Base-by-base conservation (phyloP, 176 grass and related monocot genomes). In the Puya raimondii region DNA sequence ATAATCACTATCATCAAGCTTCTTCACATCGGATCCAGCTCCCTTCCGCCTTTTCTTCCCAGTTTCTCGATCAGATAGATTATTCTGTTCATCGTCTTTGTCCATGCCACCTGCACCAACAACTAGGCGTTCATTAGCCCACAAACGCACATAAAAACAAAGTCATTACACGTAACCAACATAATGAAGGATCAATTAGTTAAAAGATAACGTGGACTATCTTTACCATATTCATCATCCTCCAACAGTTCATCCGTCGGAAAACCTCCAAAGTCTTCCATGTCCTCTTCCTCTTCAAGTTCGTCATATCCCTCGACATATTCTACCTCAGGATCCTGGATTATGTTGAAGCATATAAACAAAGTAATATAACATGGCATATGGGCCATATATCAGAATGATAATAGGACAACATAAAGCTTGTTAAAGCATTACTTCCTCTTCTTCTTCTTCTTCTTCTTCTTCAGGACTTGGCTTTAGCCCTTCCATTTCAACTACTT, bases 251-350 rank as follows among this genome's bases (percentile, higher is more conserved):
- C 33, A 42, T 42, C 6, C 33, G 33, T 42, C 64, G 67, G 20
- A 5, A 83, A 69, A 71, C 77, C 85, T 69, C 80, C 83, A 42
- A 90, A 88, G 59, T 97, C 89, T 85, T 92, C 93, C 12, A 92
- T 96, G 68, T 96, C 89, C 52, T 96, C 92, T 57, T 87, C 86
- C 76, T 69, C 93, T 73, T 83, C 85, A 17, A 85, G 77, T 51
- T 78, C 93, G 78, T 83, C 85, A 72, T 77, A 77, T 1, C 82
- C 81, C 78, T 97, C 89, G 15, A 97, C 82, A 81, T 87, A 97
- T 72, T 92, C 86, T 17, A 97, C 49, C 76, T 83, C 85, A 50
- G 26, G 71, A 50, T 87, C 88, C 86, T 92, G 68, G 64, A 50
- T 23, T 58, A 51, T 53, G 0, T 58, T 9, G 69, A 59, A 11